Conservation (phyloP, 768 basidiomycete genomes). For the Mycena metata region DNA sequence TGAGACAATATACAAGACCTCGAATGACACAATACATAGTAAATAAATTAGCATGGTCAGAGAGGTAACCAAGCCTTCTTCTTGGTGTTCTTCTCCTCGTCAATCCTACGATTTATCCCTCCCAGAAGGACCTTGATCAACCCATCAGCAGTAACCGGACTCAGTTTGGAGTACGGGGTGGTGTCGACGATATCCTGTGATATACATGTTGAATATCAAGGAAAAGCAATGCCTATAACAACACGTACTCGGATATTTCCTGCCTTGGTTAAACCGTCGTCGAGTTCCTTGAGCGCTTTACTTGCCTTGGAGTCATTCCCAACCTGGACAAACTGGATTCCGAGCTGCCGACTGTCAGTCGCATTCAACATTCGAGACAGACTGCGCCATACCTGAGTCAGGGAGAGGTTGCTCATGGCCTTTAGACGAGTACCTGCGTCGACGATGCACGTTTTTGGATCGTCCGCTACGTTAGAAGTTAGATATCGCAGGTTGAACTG, state of each 20-base stretch:
- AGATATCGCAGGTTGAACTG: background rate
- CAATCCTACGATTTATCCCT: constrained; percentile 30
- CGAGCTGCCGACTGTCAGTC: constrained; percentile 55
- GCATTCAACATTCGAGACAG: no score
- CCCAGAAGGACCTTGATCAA: constrained; percentile 31
- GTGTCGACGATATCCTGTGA: constrained; percentile 34
- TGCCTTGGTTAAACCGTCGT: constrained; percentile 63
- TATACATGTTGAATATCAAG: background rate
- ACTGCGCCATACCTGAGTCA: constrained; percentile 21
- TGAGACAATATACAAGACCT: no score
- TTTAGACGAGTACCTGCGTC: constrained; percentile 65
- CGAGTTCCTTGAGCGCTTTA: constrained; percentile 65
- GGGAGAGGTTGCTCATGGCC: constrained; percentile 40
- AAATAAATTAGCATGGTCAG: no score
- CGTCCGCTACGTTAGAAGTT: constrained; percentile 58
- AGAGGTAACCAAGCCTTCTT: no score
- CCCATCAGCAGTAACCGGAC: constrained; percentile 27
- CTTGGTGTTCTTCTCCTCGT: background rate
- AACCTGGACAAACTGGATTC: constrained; percentile 82
- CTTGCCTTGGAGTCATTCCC: constrained; percentile 59
- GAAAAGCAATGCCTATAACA: background rate
- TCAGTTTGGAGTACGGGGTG: constrained; percentile 25
- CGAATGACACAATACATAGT: no score
- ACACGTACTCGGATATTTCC: constrained; percentile 59
- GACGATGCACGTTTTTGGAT: constrained; percentile 62